Evolutionary conservation across 2,329 filamentous ascomycete species (phyloP).

Genomic region (Colletotrichum sp.): DNA sequence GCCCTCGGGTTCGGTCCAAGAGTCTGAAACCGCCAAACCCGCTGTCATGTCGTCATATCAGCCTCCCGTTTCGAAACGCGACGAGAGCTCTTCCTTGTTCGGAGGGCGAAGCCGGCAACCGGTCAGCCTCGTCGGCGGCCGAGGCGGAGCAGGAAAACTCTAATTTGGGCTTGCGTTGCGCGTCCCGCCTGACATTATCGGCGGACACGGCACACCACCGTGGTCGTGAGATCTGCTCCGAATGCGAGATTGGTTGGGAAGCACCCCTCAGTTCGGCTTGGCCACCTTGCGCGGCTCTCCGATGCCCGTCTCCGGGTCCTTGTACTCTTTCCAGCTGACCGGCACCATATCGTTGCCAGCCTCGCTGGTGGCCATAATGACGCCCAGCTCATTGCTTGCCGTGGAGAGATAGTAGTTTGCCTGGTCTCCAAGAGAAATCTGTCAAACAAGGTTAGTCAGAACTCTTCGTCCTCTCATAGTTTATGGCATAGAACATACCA

Average conservation of each 20-base stretch:
- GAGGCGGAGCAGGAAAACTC: slow-evolving; percentile 1
- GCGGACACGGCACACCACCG: background rate
- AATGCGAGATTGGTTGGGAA: background rate
- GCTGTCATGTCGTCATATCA: slow-evolving; percentile 8
- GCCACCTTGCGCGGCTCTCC: slow-evolving; percentile 90
- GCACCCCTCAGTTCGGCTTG: slow-evolving; percentile 74
- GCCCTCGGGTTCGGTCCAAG: background rate
- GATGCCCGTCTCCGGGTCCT: slow-evolving; percentile 78
- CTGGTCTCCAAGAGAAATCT: slow-evolving; percentile 92
- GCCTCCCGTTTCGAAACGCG: slow-evolving; percentile 10
- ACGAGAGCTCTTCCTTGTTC: background rate
- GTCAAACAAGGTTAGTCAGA: background rate
- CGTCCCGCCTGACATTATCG: background rate
- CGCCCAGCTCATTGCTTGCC: slow-evolving; percentile 87
- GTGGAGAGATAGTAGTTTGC: slow-evolving; percentile 95
- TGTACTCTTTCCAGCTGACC: slow-evolving; percentile 94
- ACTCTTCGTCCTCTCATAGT: background rate
- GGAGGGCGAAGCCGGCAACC: background rate
- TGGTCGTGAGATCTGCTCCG: background rate
- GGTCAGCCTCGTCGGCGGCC: background rate
- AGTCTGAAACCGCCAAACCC: background rate
- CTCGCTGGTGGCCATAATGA: slow-evolving; percentile 91
- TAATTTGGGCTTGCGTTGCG: background rate
- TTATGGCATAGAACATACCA: slow-evolving; percentile 59
- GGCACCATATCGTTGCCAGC: slow-evolving; percentile 90